A percentile compares a stretch with the other conserved stretches of the same genome.
These are phyloP conservation scores for Pterocarpus santalinus DNA, from an alignment of 306 rosid genomes.

Conservation along the genomic window DNA sequence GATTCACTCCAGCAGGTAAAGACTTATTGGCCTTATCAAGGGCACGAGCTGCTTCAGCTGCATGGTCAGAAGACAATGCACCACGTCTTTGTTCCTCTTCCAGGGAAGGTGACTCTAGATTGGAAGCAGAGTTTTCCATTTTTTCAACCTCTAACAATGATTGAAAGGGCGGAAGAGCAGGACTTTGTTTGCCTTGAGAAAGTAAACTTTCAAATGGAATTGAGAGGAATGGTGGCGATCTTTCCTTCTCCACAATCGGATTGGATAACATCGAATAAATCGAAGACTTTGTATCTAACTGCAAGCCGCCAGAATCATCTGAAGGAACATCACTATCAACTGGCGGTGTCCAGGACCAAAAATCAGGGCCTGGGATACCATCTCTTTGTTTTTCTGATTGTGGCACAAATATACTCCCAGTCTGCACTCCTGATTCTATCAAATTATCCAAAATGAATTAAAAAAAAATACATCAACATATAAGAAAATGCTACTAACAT, in stretches of 20 bases:
- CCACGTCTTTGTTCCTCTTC: slow-evolving; percentile 65
- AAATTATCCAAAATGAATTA: slow-evolving; percentile 19
- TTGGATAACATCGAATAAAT: slow-evolving; percentile 45
- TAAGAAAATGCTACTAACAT: slow-evolving; percentile 1
- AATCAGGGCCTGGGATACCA: slow-evolving; percentile 89
- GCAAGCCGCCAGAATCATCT: slow-evolving; percentile 53
- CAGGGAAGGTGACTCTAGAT: slow-evolving; percentile 54
- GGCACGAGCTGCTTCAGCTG: slow-evolving; percentile 80
- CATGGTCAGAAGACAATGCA: slow-evolving; percentile 65
- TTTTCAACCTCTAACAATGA: slow-evolving; percentile 65
- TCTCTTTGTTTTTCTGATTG: slow-evolving; percentile 55
- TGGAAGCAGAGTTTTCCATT: slow-evolving; percentile 51
- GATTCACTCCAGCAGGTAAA: slow-evolving; percentile 63
- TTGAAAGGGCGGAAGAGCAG: slow-evolving; percentile 79
- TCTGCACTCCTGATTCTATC: slow-evolving; percentile 51
- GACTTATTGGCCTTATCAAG: slow-evolving; percentile 56
- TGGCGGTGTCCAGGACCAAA: slow-evolving; percentile 99
- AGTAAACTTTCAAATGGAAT: slow-evolving; percentile 78
- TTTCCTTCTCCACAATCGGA: slow-evolving; percentile 76
- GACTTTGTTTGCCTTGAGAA: slow-evolving; percentile 44
- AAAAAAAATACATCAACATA: background rate
- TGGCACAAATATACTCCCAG: slow-evolving; percentile 46
- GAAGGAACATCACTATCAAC: slow-evolving; percentile 45
- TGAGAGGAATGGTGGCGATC: slow-evolving; percentile 56
- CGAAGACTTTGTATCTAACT: slow-evolving; percentile 51